A percentile compares a stretch with the other conserved stretches of the same genome.
phyloP scores from a whole-genome alignment of 345 rosid genomes.

The Pistacia vera region DNA sequence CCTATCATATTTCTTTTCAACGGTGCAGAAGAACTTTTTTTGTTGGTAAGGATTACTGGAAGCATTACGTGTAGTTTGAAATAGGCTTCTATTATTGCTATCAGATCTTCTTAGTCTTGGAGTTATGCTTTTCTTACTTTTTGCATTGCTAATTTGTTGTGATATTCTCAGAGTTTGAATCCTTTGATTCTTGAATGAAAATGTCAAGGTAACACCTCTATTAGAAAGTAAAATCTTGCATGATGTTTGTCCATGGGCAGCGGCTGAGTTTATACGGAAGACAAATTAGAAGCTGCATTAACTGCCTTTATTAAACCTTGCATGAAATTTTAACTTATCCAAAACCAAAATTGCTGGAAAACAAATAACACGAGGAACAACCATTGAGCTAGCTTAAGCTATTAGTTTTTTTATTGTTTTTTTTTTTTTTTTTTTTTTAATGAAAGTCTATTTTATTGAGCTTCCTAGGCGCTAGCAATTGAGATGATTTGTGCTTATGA shows the following conservation, averaged over 20 bases:
- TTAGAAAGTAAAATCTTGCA: background rate
- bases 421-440: background rate
- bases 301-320: background rate
- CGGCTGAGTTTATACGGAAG: background rate
- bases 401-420: background rate
- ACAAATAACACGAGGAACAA: background rate
- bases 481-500: slow-evolving; percentile 20
- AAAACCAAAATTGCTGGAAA: background rate
- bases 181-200: background rate
- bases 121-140: background rate
- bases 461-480: slow-evolving; percentile 18
- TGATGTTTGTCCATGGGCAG: background rate
- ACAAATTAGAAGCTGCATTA: background rate
- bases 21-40: slow-evolving; percentile 94
- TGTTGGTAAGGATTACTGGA: slow-evolving; percentile 57
- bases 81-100: slow-evolving; percentile 4
- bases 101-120: background rate
- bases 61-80: background rate
- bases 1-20: slow-evolving; percentile 93
- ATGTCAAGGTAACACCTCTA: slow-evolving; percentile 1
- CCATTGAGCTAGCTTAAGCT: slow-evolving; percentile 5
- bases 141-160: background rate
- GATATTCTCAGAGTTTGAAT: background rate
- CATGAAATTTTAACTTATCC: background rate
- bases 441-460: slow-evolving; percentile 11